These are phyloP conservation scores for Cinnamomum chago DNA, from an alignment of 164 flowering plant genomes.

Conservation along the genomic window DNA sequence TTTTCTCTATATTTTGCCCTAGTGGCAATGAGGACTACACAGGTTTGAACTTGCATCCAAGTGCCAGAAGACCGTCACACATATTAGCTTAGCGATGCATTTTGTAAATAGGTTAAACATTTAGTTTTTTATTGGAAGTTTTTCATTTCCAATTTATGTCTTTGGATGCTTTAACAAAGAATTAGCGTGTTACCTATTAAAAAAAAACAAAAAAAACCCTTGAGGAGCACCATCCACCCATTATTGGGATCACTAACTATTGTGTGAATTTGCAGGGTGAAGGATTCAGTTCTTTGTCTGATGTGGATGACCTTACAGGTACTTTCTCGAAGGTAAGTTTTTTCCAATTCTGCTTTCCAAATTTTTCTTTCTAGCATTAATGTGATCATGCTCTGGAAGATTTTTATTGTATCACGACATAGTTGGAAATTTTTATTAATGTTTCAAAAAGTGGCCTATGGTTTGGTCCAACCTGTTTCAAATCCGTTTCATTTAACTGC, in stretches of 20 bases:
- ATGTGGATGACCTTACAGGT: slow-evolving; percentile 58
- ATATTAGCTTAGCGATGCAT: background rate
- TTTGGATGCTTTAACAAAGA: background rate
- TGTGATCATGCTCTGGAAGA: background rate
- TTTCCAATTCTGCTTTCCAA: background rate
- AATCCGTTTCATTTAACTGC: no score
- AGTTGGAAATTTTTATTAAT: background rate
- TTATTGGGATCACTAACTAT: background rate
- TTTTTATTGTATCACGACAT: background rate
- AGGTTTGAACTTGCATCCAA: no score
- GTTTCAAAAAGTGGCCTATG: background rate
- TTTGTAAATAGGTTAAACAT: no score
- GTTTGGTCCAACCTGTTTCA: background rate
- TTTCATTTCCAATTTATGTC: background rate
- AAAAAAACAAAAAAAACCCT: no score
- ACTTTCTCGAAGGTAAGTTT: slow-evolving; percentile 59
- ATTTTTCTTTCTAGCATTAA: background rate
- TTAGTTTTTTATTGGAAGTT: background rate
- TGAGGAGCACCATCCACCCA: no score
- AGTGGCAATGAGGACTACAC: no score
- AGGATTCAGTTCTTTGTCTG: slow-evolving; percentile 47
- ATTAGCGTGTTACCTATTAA: background rate
- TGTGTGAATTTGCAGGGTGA: slow-evolving; percentile 30
- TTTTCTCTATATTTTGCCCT: no score
- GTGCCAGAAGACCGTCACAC: no score